phyloP scores from a whole-genome alignment of 805 yeast genomes.

The Komagataella populi region DNA sequence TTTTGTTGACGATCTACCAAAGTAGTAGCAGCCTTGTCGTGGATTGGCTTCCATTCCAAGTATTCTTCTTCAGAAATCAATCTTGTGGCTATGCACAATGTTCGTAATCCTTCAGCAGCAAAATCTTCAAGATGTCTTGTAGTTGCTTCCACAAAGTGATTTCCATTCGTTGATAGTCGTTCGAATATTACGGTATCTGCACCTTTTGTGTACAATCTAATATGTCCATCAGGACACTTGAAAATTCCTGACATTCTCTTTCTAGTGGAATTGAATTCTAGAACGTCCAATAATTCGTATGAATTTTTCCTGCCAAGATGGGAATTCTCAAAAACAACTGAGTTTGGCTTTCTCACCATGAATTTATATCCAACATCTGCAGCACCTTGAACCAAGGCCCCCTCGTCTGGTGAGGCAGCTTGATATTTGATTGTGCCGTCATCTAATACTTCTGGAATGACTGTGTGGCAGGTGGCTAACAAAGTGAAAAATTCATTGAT shows the following conservation, averaged over 20 bases:
- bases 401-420: slow-evolving; percentile 99
- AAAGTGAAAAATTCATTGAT: slow-evolving; percentile 73
- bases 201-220: slow-evolving; percentile 86
- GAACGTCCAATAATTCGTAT: slow-evolving; percentile 75
- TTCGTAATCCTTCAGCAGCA: slow-evolving; percentile 92
- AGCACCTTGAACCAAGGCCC: slow-evolving; percentile 96
- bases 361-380: slow-evolving; percentile 79
- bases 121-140: slow-evolving; percentile 85
- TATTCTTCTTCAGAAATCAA: slow-evolving; percentile 74
- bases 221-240: slow-evolving; percentile 87
- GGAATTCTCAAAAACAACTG: slow-evolving; percentile 49
- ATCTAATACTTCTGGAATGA: slow-evolving; percentile 74
- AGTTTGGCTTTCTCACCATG: slow-evolving; percentile 71
- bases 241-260: slow-evolving; percentile 95
- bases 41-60: slow-evolving; percentile 46
- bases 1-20: slow-evolving; percentile 60
- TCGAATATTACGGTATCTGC: slow-evolving; percentile 95
- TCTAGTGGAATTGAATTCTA: slow-evolving; percentile 95
- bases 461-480: slow-evolving; percentile 92
- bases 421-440: slow-evolving; percentile 73
- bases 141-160: slow-evolving; percentile 76
- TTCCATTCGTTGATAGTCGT: slow-evolving; percentile 45
- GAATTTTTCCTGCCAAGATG: slow-evolving; percentile 35
- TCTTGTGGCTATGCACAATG: slow-evolving; percentile 83
- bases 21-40: slow-evolving; percentile 74